Evolutionary conservation across 345 rosid species (phyloP), one percentile per base, ranked within the genome.

Genomic region (Durio zibethinus): DNA sequence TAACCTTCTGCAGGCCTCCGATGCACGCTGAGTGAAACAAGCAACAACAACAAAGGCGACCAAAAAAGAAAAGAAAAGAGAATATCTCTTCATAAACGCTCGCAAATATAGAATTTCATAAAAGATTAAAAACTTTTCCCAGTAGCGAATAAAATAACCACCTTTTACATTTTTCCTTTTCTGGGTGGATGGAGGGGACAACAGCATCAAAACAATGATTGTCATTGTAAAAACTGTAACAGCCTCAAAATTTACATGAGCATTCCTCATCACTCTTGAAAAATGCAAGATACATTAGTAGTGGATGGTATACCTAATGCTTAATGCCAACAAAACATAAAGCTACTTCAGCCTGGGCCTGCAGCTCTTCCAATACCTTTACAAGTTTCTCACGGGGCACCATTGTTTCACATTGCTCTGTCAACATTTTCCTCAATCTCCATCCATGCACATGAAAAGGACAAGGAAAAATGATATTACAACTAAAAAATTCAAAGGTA

Each of bases 271-370:
- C 10, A 31, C 33, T 57, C 33, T 10, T 25, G 15, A 25, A 57
- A 57, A 57, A 57, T 3, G 62, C 16, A 10, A 57, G 62, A 57
- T 25, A 23, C 62, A 4, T 21, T 57, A 23, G 4, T 27, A 57
- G 62, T 25, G 62, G 62, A 50, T 48, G 20, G 53, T 21, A 20
- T 4, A 23, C 54, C 53, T 29, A 93, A 53, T 86, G 86, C 87
- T 95, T 92, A 74, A 90, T 85, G 3, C 93, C 91, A 6, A 89
- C 91, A 87, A 95, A 95, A 86, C 99, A 95, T 68, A 95, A 79
- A 69, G 97, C 97, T 77, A 95, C 96, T 89, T 95, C 97, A n/a
- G 99, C 98, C 83, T 90, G 91, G 40, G 96, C 96, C 78, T 93
- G 97, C 72, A 93, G 92, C 87, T 96, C 98, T 83, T 92, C 93